Percentiles rank a stretch among this genome's conserved stretches.
Evolutionary conservation across 2,329 filamentous ascomycete species (phyloP).

Genomic region (Zymoseptoria passerinii): DNA sequence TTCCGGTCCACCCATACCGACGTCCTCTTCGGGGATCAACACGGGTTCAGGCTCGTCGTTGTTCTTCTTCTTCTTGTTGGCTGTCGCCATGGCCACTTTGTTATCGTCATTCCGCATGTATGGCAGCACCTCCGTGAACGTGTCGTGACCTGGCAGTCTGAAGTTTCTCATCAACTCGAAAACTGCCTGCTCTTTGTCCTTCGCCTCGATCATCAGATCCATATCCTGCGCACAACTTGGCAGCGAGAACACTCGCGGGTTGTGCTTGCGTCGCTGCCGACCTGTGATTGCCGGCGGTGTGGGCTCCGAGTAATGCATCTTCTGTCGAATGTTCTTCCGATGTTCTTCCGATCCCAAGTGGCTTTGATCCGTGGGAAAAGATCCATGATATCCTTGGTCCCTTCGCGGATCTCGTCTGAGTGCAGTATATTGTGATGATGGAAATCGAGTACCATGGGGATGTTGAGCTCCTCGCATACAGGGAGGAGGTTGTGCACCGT

Average conservation of each 20-base stretch:
- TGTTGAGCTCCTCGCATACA: slow-evolving; percentile 64
- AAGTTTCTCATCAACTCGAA: slow-evolving; percentile 89
- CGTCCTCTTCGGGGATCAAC: slow-evolving; percentile 55
- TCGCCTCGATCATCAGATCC: slow-evolving; percentile 99
- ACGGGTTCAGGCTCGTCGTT: slow-evolving; percentile 29
- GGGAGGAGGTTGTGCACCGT: slow-evolving; percentile 86
- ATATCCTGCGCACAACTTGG: slow-evolving; percentile 75
- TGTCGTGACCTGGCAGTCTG: slow-evolving; percentile 70
- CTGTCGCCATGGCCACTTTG: slow-evolving; percentile 35
- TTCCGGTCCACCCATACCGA: slow-evolving; percentile 79
- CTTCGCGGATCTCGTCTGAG: slow-evolving; percentile 62
- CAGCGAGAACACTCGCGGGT: slow-evolving; percentile 65
- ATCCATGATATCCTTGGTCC: slow-evolving; percentile 69
- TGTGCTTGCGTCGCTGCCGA: slow-evolving; percentile 76
- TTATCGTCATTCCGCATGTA: slow-evolving; percentile 71
- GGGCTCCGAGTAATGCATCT: slow-evolving; percentile 94
- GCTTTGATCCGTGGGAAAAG: slow-evolving; percentile 69
- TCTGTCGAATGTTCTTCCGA: slow-evolving; percentile 81
- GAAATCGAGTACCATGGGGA: slow-evolving; percentile 49
- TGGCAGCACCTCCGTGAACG: slow-evolving; percentile 68
- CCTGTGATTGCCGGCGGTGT: slow-evolving; percentile 67
- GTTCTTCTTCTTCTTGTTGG: slow-evolving; percentile 35
- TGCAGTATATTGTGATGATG: slow-evolving; percentile 96
- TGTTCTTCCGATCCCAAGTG: slow-evolving; percentile 77
- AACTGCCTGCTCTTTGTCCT: slow-evolving; percentile 94